phyloP scores from a whole-genome alignment of 1,139 yeast genomes.

The Arxiozyma bovina region DNA sequence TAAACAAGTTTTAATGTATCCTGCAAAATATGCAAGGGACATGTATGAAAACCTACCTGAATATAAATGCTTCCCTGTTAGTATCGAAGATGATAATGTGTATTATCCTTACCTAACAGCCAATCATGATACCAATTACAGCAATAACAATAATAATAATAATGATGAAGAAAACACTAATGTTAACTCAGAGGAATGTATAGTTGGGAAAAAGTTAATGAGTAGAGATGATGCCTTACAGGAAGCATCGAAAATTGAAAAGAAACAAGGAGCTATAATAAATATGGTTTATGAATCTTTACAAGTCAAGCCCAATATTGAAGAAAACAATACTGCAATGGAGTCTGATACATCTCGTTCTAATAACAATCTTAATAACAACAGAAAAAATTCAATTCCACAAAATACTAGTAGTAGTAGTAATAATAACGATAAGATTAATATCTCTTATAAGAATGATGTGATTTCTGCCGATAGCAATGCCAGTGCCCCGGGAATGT shows the following conservation, averaged over 20 bases:
- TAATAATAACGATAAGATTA: too few species aligned
- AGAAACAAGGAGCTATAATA: conserved; percentile 3
- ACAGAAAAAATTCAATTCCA: background rate
- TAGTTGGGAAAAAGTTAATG: background rate
- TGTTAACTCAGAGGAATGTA: background rate
- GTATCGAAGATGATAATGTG: conserved; percentile 15
- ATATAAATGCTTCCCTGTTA: conserved; percentile 26
- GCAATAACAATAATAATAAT: background rate
- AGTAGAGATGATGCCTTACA: background rate
- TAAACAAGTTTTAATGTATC: conserved; percentile 13
- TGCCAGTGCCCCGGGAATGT: background rate
- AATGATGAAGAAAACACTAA: background rate
- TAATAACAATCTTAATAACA: background rate
- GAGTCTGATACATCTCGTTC: background rate
- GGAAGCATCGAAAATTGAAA: conserved; percentile 1
- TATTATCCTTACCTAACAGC: background rate
- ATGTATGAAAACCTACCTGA: conserved; percentile 25
- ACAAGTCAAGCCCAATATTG: background rate
- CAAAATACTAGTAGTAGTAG: background rate
- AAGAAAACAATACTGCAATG: background rate
- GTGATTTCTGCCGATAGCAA: background rate
- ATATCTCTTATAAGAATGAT: background rate
- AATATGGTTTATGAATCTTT: background rate
- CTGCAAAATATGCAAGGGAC: conserved; percentile 26
- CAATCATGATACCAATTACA: background rate